Evolutionary conservation across 352 stramenopile species (phyloP), one percentile per base, ranked within the genome.

Genomic region (Chrysophaeum taylorii): DNA sequence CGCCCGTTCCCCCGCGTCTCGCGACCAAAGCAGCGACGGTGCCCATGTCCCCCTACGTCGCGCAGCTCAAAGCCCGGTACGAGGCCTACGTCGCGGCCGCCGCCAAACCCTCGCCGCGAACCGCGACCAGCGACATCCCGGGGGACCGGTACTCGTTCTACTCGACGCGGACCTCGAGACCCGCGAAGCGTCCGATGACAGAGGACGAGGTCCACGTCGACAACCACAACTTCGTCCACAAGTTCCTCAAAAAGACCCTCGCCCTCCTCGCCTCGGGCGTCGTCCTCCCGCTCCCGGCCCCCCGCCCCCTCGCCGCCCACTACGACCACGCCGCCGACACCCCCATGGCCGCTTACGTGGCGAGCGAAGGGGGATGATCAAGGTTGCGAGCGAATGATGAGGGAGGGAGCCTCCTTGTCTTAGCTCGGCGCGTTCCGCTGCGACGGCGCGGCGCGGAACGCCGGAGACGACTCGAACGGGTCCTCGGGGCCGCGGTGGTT

Each of bases 361-460:
- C n/a, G n/a, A n/a, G n/a, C n/a, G n/a, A n/a, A n/a, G n/a, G n/a
- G n/a, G n/a, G n/a, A n/a, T n/a, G n/a, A n/a, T n/a, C n/a, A n/a
- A n/a, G n/a, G n/a, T n/a, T n/a, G n/a, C n/a, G n/a, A n/a, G n/a
- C n/a, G n/a, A n/a, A n/a, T n/a, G n/a, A n/a, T n/a, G n/a, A n/a
- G n/a, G n/a, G n/a, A n/a, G n/a, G n/a, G n/a, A n/a, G n/a, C n/a
- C n/a, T n/a, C n/a, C n/a, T n/a, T n/a, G n/a, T n/a, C n/a, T n/a
- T n/a, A n/a, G n/a, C n/a, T n/a, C 25, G 78, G 81, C 45, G 78
- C 81, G 75, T 86, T 84, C 54, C 81, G 41, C 75, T 83, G 72
- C 66, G 72, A 72, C n/a, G 81, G 77, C 48, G 61, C 71, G 15
- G 68, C 69, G 39, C 53, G 27, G 73, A 84, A 80, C 0, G 68